phyloP scores from a whole-genome alignment of 2,329 filamentous ascomycete genomes.

The Aureobasidium subglaciale region DNA sequence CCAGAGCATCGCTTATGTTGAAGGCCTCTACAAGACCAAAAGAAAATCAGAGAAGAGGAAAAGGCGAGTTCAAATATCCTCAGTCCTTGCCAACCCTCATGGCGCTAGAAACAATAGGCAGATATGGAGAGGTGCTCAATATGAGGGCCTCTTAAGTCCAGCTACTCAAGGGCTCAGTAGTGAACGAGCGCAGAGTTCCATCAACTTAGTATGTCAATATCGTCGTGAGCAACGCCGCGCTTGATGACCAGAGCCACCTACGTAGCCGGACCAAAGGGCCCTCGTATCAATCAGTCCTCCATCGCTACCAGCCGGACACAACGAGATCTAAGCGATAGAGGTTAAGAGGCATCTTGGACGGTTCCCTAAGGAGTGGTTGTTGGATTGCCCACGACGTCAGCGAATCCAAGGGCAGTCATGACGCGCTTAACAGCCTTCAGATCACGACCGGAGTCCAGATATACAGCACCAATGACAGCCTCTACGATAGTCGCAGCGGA shows the following conservation, averaged over 20 bases:
- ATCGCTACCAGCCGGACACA: no score
- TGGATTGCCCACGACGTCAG: neutral
- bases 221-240: neutral
- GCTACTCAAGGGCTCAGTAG: neutral
- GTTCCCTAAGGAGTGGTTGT: no score
- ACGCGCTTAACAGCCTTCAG: neutral
- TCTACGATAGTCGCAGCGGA: neutral
- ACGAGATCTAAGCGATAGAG: no score
- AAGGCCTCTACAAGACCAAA: no score
- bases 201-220: neutral
- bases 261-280: neutral
- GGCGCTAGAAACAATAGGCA: no score
- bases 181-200: neutral
- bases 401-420: neutral
- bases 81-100: no score
- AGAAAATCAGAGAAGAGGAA: no score
- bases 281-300: no score
- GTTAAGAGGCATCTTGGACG: no score
- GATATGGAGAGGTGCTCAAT: no score
- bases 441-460: neutral
- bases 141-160: neutral
- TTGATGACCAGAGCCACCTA: neutral
- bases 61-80: no score
- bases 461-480: conserved; percentile 4
- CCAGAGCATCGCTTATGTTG: no score